Conservation (phyloP, 352 stramenopile species). For the Phytophthora nicotianae region DNA sequence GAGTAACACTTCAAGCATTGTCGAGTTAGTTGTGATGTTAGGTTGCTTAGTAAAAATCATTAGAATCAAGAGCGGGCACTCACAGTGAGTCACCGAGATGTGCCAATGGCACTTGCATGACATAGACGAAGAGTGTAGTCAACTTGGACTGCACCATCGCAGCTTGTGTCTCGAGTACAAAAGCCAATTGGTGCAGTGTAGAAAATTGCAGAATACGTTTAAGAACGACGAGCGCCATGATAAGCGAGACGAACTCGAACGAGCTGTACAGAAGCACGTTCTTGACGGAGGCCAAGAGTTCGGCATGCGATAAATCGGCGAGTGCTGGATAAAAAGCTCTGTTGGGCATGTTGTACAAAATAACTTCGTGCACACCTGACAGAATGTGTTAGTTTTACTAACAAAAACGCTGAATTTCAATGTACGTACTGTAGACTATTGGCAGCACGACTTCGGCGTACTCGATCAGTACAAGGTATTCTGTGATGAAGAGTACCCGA, state of each 20-base stretch:
- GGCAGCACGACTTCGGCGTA: constrained; percentile 45
- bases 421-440: constrained; percentile 35
- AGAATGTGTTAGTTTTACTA: background rate
- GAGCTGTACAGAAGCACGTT: constrained; percentile 33
- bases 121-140: constrained; percentile 32
- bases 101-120: constrained; percentile 36
- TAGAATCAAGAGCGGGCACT: background rate
- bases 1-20: background rate
- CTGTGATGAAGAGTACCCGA: constrained; percentile 40
- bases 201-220: constrained; percentile 27
- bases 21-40: background rate
- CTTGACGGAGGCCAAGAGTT: constrained; percentile 4
- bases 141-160: constrained; percentile 38
- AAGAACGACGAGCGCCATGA: constrained; percentile 14
- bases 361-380: constrained; percentile 14
- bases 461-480: constrained; percentile 52
- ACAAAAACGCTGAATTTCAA: background rate
- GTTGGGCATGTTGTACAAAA: constrained; percentile 34
- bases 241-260: constrained; percentile 24
- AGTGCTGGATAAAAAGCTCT: constrained; percentile 24
- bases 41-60: background rate
- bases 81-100: constrained; percentile 43
- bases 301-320: constrained; percentile 3
- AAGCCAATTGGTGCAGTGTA: constrained; percentile 32
- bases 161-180: constrained; percentile 39